Evolutionary conservation across 2,329 filamentous ascomycete species (phyloP).

Genomic region (Calonectria pseudoreteaudii): DNA sequence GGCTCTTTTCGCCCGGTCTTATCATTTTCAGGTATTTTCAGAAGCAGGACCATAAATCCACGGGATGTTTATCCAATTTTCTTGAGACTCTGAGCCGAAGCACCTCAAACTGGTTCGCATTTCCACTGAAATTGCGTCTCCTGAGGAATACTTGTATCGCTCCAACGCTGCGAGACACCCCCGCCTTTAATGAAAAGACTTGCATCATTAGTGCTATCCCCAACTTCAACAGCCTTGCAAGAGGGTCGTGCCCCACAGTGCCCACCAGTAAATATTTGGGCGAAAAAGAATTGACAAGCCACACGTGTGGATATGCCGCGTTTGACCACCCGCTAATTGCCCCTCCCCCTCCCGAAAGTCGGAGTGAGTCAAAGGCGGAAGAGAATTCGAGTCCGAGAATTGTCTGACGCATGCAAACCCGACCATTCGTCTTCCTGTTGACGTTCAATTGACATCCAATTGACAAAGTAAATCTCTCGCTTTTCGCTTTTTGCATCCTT

Average conservation of each 20-base stretch:
- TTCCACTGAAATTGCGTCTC: not conserved
- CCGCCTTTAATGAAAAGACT: not conserved
- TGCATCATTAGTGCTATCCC: not conserved
- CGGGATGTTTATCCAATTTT: not conserved
- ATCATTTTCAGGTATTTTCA: too few species aligned
- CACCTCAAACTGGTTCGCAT: not conserved
- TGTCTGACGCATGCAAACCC: not conserved
- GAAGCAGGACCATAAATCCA: not conserved
- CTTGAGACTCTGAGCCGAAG: not conserved
- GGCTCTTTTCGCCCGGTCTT: not conserved
- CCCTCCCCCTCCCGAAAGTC: slow-evolving; percentile 4
- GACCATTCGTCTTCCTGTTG: not conserved
- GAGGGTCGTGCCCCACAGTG: not conserved
- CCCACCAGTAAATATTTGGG: not conserved
- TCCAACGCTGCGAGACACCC: not conserved
- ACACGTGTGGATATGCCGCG: not conserved
- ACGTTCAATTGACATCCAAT: not conserved
- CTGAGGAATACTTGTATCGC: not conserved
- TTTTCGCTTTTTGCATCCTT: not conserved
- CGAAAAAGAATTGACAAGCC: not conserved
- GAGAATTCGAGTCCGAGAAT: not conserved
- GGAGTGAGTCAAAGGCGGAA: not conserved
- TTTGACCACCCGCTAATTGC: not conserved
- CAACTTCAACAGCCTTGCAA: not conserved
- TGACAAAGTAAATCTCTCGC: not conserved